Evolutionary conservation across 1,284 basidiomycete species (phyloP).

Genomic region (Trichosporon sp.): DNA sequence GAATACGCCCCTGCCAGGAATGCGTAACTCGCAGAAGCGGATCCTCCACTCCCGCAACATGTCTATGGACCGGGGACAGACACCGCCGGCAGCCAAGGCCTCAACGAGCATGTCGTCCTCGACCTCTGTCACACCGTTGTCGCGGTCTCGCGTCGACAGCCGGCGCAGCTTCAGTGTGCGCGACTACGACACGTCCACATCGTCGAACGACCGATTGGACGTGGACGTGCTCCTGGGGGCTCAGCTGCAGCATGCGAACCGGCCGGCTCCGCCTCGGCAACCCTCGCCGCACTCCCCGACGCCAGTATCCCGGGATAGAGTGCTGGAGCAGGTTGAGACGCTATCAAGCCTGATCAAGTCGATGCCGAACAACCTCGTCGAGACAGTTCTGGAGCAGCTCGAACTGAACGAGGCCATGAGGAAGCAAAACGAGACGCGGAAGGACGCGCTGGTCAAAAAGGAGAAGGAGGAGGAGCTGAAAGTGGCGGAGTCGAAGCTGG

Average conservation of each 20-base stretch:
- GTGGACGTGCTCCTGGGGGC: conserved; percentile 6
- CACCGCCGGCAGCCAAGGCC: background rate
- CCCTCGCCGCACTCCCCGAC: background rate
- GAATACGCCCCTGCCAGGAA: conserved; percentile 27
- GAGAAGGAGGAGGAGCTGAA: background rate
- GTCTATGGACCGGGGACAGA: background rate
- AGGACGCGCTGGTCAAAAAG: background rate
- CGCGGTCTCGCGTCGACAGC: background rate
- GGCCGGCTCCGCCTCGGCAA: background rate
- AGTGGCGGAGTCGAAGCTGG: background rate
- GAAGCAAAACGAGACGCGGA: background rate
- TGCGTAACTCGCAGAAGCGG: conserved; percentile 12
- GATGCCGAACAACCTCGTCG: conserved; percentile 3
- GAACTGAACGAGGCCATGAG: background rate
- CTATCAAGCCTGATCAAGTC: conserved; percentile 3
- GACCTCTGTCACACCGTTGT: conserved; percentile 7
- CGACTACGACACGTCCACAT: background rate
- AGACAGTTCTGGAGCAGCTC: background rate
- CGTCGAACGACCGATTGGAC: background rate
- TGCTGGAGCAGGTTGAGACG: conserved; percentile 10
- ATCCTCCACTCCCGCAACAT: conserved; percentile 5
- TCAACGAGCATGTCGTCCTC: conserved; percentile 1
- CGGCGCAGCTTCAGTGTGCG: background rate
- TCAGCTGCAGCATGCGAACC: background rate
- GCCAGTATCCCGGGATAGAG: background rate